These are phyloP conservation scores for Ananas comosus DNA, from an alignment of 176 grass and related monocot genomes.

Conservation along the genomic window DNA sequence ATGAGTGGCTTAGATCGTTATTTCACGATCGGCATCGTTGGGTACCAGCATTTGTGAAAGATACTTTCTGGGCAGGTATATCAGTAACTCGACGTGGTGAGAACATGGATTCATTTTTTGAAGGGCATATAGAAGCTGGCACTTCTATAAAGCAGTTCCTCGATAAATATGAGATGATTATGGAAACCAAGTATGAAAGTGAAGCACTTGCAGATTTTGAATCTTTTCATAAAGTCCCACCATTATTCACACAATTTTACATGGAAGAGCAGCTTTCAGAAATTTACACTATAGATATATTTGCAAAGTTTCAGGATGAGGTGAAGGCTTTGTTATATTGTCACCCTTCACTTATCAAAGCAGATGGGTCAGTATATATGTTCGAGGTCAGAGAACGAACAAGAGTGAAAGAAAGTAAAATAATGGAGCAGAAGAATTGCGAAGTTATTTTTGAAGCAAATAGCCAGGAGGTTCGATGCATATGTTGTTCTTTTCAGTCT, in stretches of 20 bases:
- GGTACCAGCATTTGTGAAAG: constrained; percentile 19
- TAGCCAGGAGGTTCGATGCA: constrained; percentile 12
- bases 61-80: constrained; percentile 30
- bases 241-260: constrained; percentile 27
- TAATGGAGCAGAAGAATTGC: constrained; percentile 7
- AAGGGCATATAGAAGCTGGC: constrained; percentile 3
- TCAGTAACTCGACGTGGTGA: constrained; percentile 14
- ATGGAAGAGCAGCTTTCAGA: constrained; percentile 26
- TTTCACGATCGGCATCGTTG: constrained; percentile 18
- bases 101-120: not conserved
- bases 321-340: constrained; percentile 16
- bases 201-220: constrained; percentile 26
- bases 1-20: constrained; percentile 10
- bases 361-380: constrained; percentile 2
- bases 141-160: constrained; percentile 19
- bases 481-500: constrained; percentile 18
- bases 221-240: constrained; percentile 19
- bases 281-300: constrained; percentile 28
- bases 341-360: constrained; percentile 1
- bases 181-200: constrained; percentile 8
- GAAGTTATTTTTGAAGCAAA: constrained; percentile 12
- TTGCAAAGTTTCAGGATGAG: constrained; percentile 24
- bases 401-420: constrained; percentile 12
- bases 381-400: constrained; percentile 19
- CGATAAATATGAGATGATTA: constrained; percentile 10